Percentiles rank a stretch among this genome's conserved stretches.
phyloP scores from a whole-genome alignment of 768 basidiomycete genomes.

The Phanerochaete carnosa region DNA sequence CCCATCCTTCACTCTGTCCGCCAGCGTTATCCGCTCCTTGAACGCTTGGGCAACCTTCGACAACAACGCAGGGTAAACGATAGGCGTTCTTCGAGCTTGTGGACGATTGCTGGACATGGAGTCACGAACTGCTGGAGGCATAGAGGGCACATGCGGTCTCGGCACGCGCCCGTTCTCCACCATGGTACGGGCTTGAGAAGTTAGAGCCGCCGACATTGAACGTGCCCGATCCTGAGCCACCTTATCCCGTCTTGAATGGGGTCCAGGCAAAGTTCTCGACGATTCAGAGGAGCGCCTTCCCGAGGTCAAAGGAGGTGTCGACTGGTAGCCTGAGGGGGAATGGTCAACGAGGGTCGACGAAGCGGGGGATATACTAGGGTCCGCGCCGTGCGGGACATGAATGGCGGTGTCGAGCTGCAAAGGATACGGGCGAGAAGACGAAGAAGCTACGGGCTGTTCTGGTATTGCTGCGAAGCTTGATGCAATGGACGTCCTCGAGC shows the following conservation, averaged over 20 bases:
- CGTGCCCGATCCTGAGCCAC: constrained; percentile 65
- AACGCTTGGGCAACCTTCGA: constrained; percentile 95
- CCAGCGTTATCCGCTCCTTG: constrained; percentile 70
- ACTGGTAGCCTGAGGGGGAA: constrained; percentile 12
- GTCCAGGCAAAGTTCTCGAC: constrained; percentile 53
- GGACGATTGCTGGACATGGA: constrained; percentile 27
- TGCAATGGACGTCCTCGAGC: constrained; percentile 22
- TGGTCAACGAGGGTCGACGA: constrained; percentile 39
- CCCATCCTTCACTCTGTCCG: constrained; percentile 89
- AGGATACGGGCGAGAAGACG: constrained; percentile 40
- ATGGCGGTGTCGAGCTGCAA: constrained; percentile 54
- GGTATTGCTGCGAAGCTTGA: constrained; percentile 17
- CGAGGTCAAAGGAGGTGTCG: constrained; percentile 18
- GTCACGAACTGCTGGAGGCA: constrained; percentile 26
- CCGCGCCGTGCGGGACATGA: constrained; percentile 4
- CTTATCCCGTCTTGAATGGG: constrained; percentile 54
- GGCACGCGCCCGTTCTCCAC: constrained; percentile 30
- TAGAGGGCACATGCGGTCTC: constrained; percentile 23
- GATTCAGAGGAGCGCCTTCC: constrained; percentile 70
- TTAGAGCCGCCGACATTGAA: constrained; percentile 68
- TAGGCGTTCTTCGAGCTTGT: constrained; percentile 51
- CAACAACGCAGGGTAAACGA: constrained; percentile 93
- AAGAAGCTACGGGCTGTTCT: constrained; percentile 16
- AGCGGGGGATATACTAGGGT: constrained; percentile 27
- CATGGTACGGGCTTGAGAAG: constrained; percentile 43